A percentile compares a stretch with the other conserved stretches of the same genome.
Evolutionary conservation across 306 rosid species (phyloP).

Genomic region (Neltuma alba): DNA sequence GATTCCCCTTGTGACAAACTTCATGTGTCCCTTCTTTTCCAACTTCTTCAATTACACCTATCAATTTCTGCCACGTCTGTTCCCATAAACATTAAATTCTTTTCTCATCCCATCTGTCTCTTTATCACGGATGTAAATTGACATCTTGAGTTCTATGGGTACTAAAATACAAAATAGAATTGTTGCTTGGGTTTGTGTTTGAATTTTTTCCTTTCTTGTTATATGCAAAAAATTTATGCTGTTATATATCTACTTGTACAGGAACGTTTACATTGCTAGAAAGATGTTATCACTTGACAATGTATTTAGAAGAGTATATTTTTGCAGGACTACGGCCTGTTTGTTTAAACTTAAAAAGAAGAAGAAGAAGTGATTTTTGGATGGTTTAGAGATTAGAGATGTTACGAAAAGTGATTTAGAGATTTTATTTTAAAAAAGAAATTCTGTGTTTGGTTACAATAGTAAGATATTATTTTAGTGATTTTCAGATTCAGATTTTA

Average conservation of each 20-base stretch:
- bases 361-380: too few relatives aligned
- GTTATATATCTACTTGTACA: background rate
- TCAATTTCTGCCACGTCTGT: background rate
- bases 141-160: background rate
- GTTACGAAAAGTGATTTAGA: too few relatives aligned
- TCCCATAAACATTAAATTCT: background rate
- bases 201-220: too few relatives aligned
- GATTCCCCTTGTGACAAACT: too few relatives aligned
- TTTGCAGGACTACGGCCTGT: too few relatives aligned
- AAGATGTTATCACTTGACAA: slow-evolving; percentile 11
- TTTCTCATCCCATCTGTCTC: background rate
- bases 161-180: slow-evolving; percentile 9
- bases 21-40: background rate
- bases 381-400: too few relatives aligned
- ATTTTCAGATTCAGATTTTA: too few relatives aligned
- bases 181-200: background rate
- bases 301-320: slow-evolving; percentile 15
- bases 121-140: slow-evolving; percentile 6
- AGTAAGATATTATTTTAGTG: too few relatives aligned
- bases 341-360: too few relatives aligned
- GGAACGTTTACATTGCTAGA: slow-evolving; percentile 7
- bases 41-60: background rate
- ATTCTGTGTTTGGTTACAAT: too few relatives aligned
- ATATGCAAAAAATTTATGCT: background rate
- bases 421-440: too few relatives aligned